These are phyloP conservation scores for Aspergillus nanangensis DNA, from an alignment of 495 filamentous ascomycete species.

Conservation along the genomic window DNA sequence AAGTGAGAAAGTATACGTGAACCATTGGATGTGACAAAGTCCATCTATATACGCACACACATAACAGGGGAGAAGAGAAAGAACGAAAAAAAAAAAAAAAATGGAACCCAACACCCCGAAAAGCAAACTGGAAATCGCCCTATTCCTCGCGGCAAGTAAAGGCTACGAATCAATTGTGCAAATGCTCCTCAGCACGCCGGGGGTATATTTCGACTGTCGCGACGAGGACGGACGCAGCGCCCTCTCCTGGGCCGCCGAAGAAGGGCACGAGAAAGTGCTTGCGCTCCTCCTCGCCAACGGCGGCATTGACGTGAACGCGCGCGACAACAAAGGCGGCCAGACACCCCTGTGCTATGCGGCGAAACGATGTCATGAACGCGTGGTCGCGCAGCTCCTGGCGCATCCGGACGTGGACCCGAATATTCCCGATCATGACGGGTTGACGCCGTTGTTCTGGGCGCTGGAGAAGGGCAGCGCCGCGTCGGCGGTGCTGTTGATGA, in stretches of 20 bases:
- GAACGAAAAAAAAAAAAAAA: neutral
- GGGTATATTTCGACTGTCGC: constrained; percentile 23
- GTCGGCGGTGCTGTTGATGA: constrained; percentile 17
- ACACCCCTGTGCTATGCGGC: constrained; percentile 35
- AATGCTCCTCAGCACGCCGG: constrained; percentile 21
- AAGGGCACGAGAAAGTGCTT: constrained; percentile 32
- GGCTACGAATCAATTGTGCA: constrained; percentile 35
- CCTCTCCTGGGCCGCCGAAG: constrained; percentile 31
- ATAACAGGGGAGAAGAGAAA: neutral
- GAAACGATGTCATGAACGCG: constrained; percentile 25
- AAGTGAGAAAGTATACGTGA: too few species aligned
- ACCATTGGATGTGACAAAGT: too few species aligned
- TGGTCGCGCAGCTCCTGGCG: constrained; percentile 20
- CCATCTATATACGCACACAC: neutral
- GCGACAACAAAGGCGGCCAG: constrained; percentile 18
- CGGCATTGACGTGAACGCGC: constrained; percentile 13
- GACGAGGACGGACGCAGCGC: constrained; percentile 25
- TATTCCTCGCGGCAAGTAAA: constrained; percentile 27
- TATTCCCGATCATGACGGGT: constrained; percentile 12
- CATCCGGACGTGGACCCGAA: constrained; percentile 11
- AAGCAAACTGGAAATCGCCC: constrained; percentile 22
- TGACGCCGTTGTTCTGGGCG: constrained; percentile 23
- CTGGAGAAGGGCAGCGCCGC: constrained; percentile 17
- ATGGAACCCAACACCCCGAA: neutral
- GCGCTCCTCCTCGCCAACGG: constrained; percentile 22